These are phyloP conservation scores for Rauvolfia tetraphylla DNA, from an alignment of 257 asterid species.

Conservation along the genomic window DNA sequence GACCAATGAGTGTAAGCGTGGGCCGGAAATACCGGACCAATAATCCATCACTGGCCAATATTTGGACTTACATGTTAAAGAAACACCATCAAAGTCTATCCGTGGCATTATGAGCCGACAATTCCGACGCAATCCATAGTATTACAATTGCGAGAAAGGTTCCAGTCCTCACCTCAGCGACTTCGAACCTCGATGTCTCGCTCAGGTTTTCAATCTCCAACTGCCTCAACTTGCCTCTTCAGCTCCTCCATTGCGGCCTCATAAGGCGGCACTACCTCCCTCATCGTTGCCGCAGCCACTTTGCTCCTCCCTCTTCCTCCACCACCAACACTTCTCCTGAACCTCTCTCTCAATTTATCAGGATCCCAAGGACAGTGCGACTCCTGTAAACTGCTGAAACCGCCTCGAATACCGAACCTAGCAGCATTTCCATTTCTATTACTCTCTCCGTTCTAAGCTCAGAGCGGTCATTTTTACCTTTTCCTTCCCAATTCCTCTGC, in stretches of 20 bases:
- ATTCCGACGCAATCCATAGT: no score
- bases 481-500: conserved; percentile 17
- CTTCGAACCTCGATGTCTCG: no score
- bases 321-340: conserved; percentile 51
- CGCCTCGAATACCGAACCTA: conserved; percentile 80
- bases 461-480: background rate
- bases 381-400: conserved; percentile 76
- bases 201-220: conserved; percentile 55
- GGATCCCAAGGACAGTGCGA: conserved; percentile 95
- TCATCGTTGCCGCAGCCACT: conserved; percentile 63
- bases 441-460: conserved; percentile 33
- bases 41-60: no score
- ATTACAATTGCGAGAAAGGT: no score
- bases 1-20: no score
- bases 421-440: conserved; percentile 64
- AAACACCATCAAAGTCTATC: no score
- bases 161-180: no score
- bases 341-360: conserved; percentile 76
- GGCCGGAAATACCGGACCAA: no score
- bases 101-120: no score
- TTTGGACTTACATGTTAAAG: no score
- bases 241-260: conserved; percentile 83
- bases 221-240: conserved; percentile 66
- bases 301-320: conserved; percentile 43
- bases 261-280: conserved; percentile 97